Conservation (phyloP, 2,329 filamentous ascomycete genomes). For the Colletotrichum sp. region DNA sequence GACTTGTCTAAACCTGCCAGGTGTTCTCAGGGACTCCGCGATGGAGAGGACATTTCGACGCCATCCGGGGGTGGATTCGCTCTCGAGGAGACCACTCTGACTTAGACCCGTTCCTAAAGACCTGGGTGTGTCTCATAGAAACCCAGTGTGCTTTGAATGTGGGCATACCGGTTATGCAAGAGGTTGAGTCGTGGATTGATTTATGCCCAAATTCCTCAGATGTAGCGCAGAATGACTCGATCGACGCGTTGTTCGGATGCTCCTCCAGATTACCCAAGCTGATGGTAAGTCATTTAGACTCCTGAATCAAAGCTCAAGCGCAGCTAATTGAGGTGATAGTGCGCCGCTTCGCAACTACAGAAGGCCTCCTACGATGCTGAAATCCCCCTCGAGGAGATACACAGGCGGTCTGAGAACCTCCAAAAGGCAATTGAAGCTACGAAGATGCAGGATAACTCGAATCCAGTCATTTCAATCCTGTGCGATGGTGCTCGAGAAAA, state of each 20-base stretch:
- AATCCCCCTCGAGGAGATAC: not conserved
- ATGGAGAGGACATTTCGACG: not conserved
- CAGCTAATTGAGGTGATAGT: not conserved
- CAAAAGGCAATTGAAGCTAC: not conserved
- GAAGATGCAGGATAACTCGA: not conserved
- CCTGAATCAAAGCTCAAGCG: not conserved
- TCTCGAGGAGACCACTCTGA: not conserved
- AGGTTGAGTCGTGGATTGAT: not conserved
- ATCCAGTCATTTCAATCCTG: not conserved
- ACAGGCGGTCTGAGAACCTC: not conserved
- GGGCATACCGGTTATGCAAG: not conserved
- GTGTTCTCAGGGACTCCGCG: not conserved
- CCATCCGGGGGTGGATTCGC: not conserved
- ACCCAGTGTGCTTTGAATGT: not conserved
- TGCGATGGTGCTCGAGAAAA: not conserved
- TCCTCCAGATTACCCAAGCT: not conserved
- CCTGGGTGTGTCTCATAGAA: not conserved
- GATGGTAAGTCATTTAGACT: not conserved
- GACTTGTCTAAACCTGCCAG: not conserved
- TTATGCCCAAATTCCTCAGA: not conserved
- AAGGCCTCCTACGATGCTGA: not conserved
- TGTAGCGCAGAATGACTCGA: not conserved
- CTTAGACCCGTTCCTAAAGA: not conserved
- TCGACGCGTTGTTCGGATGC: not conserved
- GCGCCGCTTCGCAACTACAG: not conserved